phyloP scores from a whole-genome alignment of 2,329 filamentous ascomycete genomes.

The Neopestalotiopsis sp. region DNA sequence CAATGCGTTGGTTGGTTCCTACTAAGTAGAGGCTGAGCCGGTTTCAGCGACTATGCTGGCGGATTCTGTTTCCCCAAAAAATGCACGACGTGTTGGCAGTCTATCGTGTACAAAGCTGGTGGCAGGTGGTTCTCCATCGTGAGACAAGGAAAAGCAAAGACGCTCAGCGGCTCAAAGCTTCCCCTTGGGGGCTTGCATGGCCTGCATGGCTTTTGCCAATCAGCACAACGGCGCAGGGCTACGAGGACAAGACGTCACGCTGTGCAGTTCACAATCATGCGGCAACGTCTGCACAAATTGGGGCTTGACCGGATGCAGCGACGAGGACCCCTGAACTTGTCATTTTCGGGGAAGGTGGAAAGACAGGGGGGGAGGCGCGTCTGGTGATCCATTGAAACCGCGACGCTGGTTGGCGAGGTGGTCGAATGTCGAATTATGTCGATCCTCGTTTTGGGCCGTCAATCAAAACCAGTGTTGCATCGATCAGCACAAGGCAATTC shows the following conservation, averaged over 20 bases:
- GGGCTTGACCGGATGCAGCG: slow-evolving; percentile 12
- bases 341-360: slow-evolving; percentile 9
- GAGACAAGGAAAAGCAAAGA: too few relatives aligned
- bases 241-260: neutral
- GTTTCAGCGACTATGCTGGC: too few relatives aligned
- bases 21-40: too few relatives aligned
- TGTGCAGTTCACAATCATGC: slow-evolving; percentile 3
- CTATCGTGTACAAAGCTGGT: too few relatives aligned
- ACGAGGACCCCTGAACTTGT: slow-evolving; percentile 13
- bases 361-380: neutral
- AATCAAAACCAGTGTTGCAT: neutral
- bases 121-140: too few relatives aligned
- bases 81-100: too few relatives aligned
- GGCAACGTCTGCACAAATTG: neutral
- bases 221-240: neutral
- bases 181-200: neutral
- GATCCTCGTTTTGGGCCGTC: neutral
- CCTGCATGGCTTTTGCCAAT: neutral
- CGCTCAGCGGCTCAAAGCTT: neutral
- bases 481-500: neutral
- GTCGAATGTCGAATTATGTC: neutral
- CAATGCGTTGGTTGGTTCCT: too few relatives aligned
- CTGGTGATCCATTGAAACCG: neutral
- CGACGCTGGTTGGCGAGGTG: neutral
- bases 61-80: too few relatives aligned